Conservation (phyloP, 2,329 filamentous ascomycete genomes). For the Fusarium scirpi region DNA sequence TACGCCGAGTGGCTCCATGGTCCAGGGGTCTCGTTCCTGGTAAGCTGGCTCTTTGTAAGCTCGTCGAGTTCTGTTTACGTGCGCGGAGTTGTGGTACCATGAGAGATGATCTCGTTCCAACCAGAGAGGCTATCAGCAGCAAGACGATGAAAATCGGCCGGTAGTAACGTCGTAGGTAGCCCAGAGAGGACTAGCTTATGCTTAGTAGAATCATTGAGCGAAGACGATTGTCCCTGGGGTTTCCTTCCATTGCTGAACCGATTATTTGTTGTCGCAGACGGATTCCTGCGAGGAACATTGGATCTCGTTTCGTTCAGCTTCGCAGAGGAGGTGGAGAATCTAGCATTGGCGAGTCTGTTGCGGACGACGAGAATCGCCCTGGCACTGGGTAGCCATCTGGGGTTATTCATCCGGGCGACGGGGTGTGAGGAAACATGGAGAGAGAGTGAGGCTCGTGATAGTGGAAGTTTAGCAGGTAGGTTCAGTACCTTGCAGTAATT, state of each 20-base stretch:
- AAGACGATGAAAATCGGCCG: conserved; percentile 78
- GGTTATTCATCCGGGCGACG: conserved; percentile 49
- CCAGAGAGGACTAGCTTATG: neutral
- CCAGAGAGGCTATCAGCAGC: conserved; percentile 73
- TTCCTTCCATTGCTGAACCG: neutral
- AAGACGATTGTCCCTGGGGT: neutral
- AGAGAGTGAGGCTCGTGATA: neutral
- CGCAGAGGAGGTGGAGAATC: neutral
- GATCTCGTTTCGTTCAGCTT: neutral
- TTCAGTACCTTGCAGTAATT: neutral
- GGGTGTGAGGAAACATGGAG: conserved; percentile 36
- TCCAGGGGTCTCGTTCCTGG: conserved; percentile 72
- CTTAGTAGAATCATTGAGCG: neutral
- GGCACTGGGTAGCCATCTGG: conserved; percentile 45
- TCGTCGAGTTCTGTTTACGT: conserved; percentile 4
- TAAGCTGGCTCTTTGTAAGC: conserved; percentile 59
- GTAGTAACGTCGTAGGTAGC: conserved; percentile 68
- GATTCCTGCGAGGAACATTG: neutral
- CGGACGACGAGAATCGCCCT: conserved; percentile 35
- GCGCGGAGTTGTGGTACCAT: conserved; percentile 55
- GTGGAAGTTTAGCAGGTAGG: neutral
- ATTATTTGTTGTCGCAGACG: neutral
- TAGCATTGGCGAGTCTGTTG: conserved; percentile 16
- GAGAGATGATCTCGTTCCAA: conserved; percentile 73
- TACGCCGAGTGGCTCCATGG: conserved; percentile 70